Conservation (phyloP, 345 rosid species). For the Citrus trifoliata region DNA sequence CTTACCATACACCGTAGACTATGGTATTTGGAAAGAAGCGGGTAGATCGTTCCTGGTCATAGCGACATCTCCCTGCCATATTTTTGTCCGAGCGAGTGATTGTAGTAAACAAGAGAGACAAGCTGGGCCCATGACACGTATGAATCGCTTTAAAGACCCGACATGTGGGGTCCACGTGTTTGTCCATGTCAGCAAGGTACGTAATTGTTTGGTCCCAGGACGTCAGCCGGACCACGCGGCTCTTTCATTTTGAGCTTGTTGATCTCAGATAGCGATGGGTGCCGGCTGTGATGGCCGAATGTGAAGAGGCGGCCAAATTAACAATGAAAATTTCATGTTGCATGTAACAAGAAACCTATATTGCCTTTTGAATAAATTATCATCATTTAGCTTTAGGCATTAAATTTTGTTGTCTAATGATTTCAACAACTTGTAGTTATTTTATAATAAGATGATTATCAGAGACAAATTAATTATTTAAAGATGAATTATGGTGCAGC, state of each 20-base stretch:
- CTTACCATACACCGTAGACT: background rate
- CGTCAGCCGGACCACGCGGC: conserved; percentile 48
- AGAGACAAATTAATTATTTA: background rate
- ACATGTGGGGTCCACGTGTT: conserved; percentile 48
- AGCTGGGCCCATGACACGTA: conserved; percentile 37
- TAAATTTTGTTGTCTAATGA: conserved; percentile 2
- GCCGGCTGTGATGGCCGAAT: conserved; percentile 25
- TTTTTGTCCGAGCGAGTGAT: conserved; percentile 13
- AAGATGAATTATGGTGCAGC: background rate
- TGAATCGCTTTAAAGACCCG: conserved; percentile 6
- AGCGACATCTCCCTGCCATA: conserved; percentile 17
- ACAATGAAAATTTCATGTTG: background rate
- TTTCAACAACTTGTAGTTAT: conserved; percentile 4
- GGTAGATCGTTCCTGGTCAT: background rate
- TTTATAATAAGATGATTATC: background rate
- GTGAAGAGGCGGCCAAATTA: background rate
- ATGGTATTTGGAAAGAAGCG: conserved; percentile 8
- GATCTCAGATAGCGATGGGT: conserved; percentile 29
- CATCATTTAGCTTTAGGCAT: background rate
- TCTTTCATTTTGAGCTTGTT: conserved; percentile 22
- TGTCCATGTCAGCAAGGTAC: conserved; percentile 41
- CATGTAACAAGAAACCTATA: background rate
- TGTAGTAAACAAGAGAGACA: conserved; percentile 33
- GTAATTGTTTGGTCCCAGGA: background rate
- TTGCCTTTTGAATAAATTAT: background rate